phyloP scores from a whole-genome alignment of 148 eudicot species.

The Rhododendron williamsianum region DNA sequence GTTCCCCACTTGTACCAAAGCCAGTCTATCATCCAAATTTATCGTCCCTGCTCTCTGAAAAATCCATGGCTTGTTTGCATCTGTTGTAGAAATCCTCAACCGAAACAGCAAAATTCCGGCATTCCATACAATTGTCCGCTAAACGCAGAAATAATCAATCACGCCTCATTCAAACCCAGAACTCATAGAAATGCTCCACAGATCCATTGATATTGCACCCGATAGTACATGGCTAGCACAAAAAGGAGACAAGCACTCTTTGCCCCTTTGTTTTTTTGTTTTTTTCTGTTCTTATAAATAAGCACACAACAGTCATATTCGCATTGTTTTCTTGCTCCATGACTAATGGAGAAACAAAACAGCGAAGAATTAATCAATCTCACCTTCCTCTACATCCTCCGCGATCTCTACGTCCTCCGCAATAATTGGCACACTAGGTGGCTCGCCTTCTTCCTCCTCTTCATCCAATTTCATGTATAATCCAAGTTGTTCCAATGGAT shows the following conservation, averaged over 20 bases:
- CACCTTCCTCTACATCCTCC: conserved; percentile 41
- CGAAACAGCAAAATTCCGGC: neutral
- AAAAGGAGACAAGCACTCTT: neutral
- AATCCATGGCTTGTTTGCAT: neutral
- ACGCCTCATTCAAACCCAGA: neutral
- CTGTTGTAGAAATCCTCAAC: neutral
- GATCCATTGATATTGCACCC: neutral
- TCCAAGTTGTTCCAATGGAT: conserved; percentile 77
- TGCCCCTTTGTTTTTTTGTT: neutral
- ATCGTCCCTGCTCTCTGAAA: neutral
- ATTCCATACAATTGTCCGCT: neutral
- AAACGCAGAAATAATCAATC: neutral
- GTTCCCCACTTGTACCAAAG: neutral
- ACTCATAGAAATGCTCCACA: neutral
- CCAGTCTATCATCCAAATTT: neutral
- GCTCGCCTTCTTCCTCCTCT: conserved; percentile 48
- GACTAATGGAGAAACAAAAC: neutral
- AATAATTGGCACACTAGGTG: conserved; percentile 13
- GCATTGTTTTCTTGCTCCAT: neutral
- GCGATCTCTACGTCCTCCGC: conserved; percentile 24
- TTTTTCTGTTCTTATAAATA: neutral
- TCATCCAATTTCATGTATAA: conserved; percentile 69
- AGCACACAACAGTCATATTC: neutral
- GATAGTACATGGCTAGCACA: neutral
- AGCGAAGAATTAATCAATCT: conserved; percentile 29